Percentiles rank a stretch among this genome's conserved stretches.
Evolutionary conservation across 2,329 filamentous ascomycete genomes (phyloP).

Genomic region (Sclerotinia trifoliorum): DNA sequence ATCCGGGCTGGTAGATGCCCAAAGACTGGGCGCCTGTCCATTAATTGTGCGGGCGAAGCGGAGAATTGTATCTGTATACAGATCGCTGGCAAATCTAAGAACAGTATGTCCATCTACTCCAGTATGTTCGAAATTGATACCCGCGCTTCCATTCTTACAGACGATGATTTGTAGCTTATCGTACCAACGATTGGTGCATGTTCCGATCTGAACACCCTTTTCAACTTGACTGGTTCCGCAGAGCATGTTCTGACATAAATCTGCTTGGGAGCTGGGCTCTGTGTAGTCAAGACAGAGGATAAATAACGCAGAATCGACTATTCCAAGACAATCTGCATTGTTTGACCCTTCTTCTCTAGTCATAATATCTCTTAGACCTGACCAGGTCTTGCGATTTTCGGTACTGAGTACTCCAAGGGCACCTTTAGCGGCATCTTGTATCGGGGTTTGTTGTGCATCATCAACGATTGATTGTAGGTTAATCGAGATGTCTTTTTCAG

Average conservation of each 20-base stretch:
- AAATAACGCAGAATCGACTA: slow-evolving; percentile 92
- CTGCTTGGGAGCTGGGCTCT: slow-evolving; percentile 74
- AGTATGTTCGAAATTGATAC: slow-evolving; percentile 99
- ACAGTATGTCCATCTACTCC: slow-evolving; percentile 98
- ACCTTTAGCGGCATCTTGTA: slow-evolving; percentile 92
- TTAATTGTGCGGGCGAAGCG: slow-evolving; percentile 95
- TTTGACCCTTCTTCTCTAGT: slow-evolving; percentile 85
- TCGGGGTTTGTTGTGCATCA: slow-evolving; percentile 83
- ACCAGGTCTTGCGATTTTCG: slow-evolving; percentile 96
- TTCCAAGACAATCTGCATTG: slow-evolving; percentile 92
- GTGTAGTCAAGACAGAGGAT: slow-evolving; percentile 90
- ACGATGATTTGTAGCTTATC: slow-evolving; percentile 99
- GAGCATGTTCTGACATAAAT: slow-evolving; percentile 97
- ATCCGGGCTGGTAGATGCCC: slow-evolving; percentile 87
- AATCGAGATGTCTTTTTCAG: slow-evolving; percentile 85
- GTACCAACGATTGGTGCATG: slow-evolving; percentile 98
- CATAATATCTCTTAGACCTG: slow-evolving; percentile 81
- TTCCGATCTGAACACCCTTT: slow-evolving; percentile 91
- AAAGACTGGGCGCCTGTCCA: slow-evolving; percentile 84
- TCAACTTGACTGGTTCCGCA: slow-evolving; percentile 92
- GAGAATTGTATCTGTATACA: slow-evolving; percentile 97
- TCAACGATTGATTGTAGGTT: slow-evolving; percentile 91
- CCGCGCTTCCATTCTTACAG: slow-evolving; percentile 96
- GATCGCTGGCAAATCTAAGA: slow-evolving; percentile 88
- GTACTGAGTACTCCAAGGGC: slow-evolving; percentile 92